Percentiles rank a stretch among this genome's conserved stretches.
Evolutionary conservation across 139 green algal genomes (phyloP).

Genomic region (Pseudopediastrum boryanum): DNA sequence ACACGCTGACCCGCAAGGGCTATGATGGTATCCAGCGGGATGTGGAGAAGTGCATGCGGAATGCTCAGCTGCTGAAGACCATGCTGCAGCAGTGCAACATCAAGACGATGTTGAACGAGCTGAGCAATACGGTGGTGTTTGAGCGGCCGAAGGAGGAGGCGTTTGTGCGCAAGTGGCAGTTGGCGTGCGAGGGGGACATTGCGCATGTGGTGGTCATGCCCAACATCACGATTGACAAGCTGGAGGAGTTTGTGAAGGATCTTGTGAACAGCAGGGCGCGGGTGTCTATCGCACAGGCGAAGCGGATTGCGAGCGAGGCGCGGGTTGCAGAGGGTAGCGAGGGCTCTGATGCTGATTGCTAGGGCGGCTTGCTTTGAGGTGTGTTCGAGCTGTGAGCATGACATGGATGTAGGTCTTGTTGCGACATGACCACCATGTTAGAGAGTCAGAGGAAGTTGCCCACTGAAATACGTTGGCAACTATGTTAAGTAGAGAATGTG

Average conservation of each 20-base stretch:
- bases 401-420: too few species aligned
- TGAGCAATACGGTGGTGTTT: constrained; percentile 94
- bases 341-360: constrained; percentile 4
- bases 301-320: constrained; percentile 42
- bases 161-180: constrained; percentile 95
- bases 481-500: too few species aligned
- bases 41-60: constrained; percentile 93
- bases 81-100: constrained; percentile 81
- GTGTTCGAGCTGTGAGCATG: too few species aligned
- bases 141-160: constrained; percentile 85
- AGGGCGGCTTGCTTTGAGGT: too few species aligned
- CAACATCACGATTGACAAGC: constrained; percentile 90
- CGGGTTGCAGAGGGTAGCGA: constrained; percentile 43
- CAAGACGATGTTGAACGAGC: constrained; percentile 91
- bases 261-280: constrained; percentile 57
- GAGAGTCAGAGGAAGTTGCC: too few species aligned
- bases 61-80: constrained; percentile 85
- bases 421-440: too few species aligned
- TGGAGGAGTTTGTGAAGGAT: constrained; percentile 89
- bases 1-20: constrained; percentile 91
- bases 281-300: constrained; percentile 48
- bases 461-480: too few species aligned
- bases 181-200: constrained; percentile 94
- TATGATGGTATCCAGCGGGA: constrained; percentile 88
- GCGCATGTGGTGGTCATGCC: constrained; percentile 98